phyloP scores from a whole-genome alignment of 75 land plant species.

The Pinus tabuliformis region DNA sequence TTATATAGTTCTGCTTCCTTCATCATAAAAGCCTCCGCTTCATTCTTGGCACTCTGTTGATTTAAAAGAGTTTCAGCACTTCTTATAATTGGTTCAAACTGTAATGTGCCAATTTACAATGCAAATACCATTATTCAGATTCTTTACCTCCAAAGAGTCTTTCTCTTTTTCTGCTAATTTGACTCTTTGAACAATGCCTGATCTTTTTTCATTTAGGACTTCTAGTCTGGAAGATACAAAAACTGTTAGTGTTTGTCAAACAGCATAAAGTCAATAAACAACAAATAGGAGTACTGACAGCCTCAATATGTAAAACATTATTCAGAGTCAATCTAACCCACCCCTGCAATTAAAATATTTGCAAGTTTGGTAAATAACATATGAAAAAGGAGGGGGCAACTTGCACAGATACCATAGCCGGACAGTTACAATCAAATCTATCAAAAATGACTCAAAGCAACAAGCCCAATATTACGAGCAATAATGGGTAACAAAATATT shows the following conservation, averaged over 20 bases:
- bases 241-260: not conserved
- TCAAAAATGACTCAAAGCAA: too few relatives aligned
- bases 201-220: constrained; percentile 74
- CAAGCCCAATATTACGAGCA: too few relatives aligned
- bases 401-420: not conserved
- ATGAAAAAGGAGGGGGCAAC: not conserved
- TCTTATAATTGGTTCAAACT: not conserved
- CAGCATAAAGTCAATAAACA: not conserved
- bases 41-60: constrained; percentile 80
- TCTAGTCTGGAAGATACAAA: constrained; percentile 56
- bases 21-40: constrained; percentile 90
- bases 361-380: not conserved
- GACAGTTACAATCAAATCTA: too few relatives aligned
- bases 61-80: not conserved
- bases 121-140: not conserved
- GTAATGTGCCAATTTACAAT: not conserved
- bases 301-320: not conserved
- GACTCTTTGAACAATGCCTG: constrained; percentile 89
- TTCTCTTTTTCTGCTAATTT: constrained; percentile 97
- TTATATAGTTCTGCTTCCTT: constrained; percentile 75
- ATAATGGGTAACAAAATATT: too few relatives aligned
- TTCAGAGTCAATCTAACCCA: not conserved
- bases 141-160: constrained; percentile 73
- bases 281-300: not conserved
- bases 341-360: not conserved